Evolutionary conservation across 2,329 filamentous ascomycete genomes (phyloP), one percentile per base, ranked within the genome.

Genomic region (Coniochaeta sp.): DNA sequence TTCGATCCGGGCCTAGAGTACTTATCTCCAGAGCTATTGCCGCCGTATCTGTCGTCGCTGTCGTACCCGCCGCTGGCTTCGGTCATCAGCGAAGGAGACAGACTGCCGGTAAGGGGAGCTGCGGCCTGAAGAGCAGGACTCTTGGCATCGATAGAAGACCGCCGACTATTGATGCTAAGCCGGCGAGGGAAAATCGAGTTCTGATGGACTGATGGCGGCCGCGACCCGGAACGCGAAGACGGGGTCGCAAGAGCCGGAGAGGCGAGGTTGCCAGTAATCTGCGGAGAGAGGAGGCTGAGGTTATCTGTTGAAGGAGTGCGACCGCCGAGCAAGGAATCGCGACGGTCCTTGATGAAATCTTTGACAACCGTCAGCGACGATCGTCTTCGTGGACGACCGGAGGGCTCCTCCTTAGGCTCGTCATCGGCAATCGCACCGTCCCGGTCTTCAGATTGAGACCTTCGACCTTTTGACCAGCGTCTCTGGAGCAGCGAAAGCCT

Each of bases 91-190:
- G 74, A 74, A 16, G 79, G 77, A 3, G 79, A 79, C 12, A 75
- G 61, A 7, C 68, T 61, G 28, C 64, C 67, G 55, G 63, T 72
- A 65, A 52, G 65, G 64, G 64, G 47, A 58, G 58, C 59, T 10
- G 60, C 61, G 1, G 63, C 62, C 17, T 65, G 63, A 52, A 63
- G 64, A 26, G 74, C 71, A 12, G 71, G 66, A 58, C 74, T 72
- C 16, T 81, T 81, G 47, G 75, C 76, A 63, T 75, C 80, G 26
- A 79, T 71, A 1, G 81, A 83, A 4, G 84, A 85, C 64, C 72
- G 78, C 56, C 74, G 80, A 70, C 78, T 90, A 74, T 77, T 89
- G 75, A 81, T 90, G 75, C 79, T 95, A 76, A 77, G 80, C 72
- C 78, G 90, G 66, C 72, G 84, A 68, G 71, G 81, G 79, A 76